Evolutionary conservation across 768 basidiomycete genomes (phyloP), one percentile per base, ranked within the genome.

Genomic region (Suillus occidentalis): DNA sequence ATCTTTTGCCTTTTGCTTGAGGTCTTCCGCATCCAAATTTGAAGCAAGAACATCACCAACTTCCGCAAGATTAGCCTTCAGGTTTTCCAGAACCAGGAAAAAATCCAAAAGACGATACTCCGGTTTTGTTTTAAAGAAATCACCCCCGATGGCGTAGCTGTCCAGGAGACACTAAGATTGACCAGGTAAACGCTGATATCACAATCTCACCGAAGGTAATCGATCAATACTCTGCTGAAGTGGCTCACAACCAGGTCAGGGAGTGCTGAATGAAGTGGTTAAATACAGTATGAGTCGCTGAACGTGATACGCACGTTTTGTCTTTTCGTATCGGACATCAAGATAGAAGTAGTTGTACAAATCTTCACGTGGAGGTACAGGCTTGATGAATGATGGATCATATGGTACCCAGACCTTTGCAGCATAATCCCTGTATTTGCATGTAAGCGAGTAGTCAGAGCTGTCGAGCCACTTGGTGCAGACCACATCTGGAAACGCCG

Each of bases 281-380:
- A 40, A 37, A 16, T 18, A 42, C 14, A 28, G 25, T 42, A 13
- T 16, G 22, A 57, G 36, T 39, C 8, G 14, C 10, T 28, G 18
- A 59, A 4, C 9, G 40, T 10, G 10, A 31, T 7, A 3, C 58
- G 16, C 18, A 59, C 58, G 28, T 59, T 6, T 2, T 6, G 20
- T 25, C 12, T 42, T 7, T 16, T 6, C 0, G 25, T 40, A 42
- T 28, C 10, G 39, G 58, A 28, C 16, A 13, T 61, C 47, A 43
- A 72, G 62, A 62, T 68, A 63, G 53, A 72, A 72, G 45, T 72
- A 72, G 43, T 66, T 72, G 18, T 62, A 18, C 5, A 66, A 16
- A 58, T 72, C 68, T n/a, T n/a, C 25, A 8, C 42, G 39, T 36
- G 60, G 63, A 50, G 68, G 63, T 9, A 67, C 40, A n/a, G 67